Base-by-base conservation (phyloP, 257 asterid genomes). In the Solanum medicagineum region DNA sequence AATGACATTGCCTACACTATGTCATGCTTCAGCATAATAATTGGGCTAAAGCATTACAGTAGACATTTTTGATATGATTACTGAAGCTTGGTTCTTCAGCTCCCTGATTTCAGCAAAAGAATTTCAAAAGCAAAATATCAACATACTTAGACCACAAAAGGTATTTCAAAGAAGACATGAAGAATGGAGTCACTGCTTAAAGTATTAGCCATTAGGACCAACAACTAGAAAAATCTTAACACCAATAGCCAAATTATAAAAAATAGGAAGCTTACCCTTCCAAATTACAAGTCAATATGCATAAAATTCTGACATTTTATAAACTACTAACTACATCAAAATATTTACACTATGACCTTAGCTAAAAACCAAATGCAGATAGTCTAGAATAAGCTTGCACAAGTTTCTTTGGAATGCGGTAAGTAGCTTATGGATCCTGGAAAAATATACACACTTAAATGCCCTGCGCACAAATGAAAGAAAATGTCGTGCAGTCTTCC, bases 1-100 rank as follows among this genome's bases (percentile, higher is more conserved):
- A 84, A 85, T 22, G 20, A 54, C 86, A 88, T 84, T 44, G 63
- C 85, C 57, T 65, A 86, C 53, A 87, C 86, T 69, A 45, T 62
- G 36, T 73, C 73, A 83, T 59, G 87, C 59, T 77, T 60, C 59
- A 45, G 65, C 65, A 79, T 79, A 29, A 79, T 26, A 79, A 53
- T 79, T 53, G 22, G 83, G 54, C 49, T 79, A 79, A 53, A 16
- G 65, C 17, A 53, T 26, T 53, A 42, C 63, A 79, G 29, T 15
- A 53, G 49, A 79, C 83, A 29, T 53, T 53, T 79, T 16, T 79
- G 3, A 51, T 77, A 77, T 51, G 63, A 77, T 49, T 26, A 77
- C 24, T 24, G 45, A 79, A 54, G 83, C 24, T 79, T 79, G 83
- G 83, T 42, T 53, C 83, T 26, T 79, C 62, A 79, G 65, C 65